Percentiles rank a stretch among this genome's conserved stretches.
Evolutionary conservation across 177 flowering plant genomes (phyloP).

Genomic region (Vitis hybrid): DNA sequence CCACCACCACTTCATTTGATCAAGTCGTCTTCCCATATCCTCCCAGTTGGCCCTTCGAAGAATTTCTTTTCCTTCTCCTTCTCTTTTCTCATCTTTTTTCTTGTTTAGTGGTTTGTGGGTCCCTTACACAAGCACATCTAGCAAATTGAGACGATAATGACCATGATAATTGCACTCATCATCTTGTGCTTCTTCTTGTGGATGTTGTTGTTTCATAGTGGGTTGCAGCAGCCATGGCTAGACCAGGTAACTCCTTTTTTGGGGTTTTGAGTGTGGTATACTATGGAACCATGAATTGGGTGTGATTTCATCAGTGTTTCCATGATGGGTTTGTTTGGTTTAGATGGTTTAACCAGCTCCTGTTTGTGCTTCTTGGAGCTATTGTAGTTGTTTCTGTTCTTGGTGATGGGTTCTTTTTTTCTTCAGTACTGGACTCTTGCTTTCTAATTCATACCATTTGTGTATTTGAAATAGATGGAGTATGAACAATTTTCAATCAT

Average conservation of each 20-base stretch:
- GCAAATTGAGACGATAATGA: conserved; percentile 11
- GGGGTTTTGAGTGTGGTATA: not conserved
- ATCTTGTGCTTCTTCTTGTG: conserved; percentile 3
- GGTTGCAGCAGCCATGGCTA: conserved; percentile 13
- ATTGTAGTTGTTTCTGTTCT: not conserved
- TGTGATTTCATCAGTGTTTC: not conserved
- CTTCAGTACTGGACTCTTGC: too few species aligned
- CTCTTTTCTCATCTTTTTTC: not conserved
- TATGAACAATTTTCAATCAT: too few species aligned
- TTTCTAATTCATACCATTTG: too few species aligned
- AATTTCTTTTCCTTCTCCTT: not conserved
- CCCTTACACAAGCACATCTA: conserved; percentile 20
- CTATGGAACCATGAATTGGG: too few species aligned
- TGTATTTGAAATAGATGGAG: too few species aligned
- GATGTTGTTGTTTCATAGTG: conserved; percentile 15
- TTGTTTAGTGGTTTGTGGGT: conserved; percentile 27
- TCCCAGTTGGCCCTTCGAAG: conserved; percentile 15
- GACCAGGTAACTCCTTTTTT: conserved; percentile 11
- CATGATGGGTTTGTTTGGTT: not conserved
- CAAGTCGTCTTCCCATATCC: conserved; percentile 13
- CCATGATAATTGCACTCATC: conserved; percentile 9
- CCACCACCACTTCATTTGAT: conserved; percentile 5
- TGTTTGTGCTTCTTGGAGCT: not conserved
- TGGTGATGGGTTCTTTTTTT: not conserved
- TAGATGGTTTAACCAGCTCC: not conserved